Conservation (phyloP, 1,284 basidiomycete genomes). For the Irpex lacteus region DNA sequence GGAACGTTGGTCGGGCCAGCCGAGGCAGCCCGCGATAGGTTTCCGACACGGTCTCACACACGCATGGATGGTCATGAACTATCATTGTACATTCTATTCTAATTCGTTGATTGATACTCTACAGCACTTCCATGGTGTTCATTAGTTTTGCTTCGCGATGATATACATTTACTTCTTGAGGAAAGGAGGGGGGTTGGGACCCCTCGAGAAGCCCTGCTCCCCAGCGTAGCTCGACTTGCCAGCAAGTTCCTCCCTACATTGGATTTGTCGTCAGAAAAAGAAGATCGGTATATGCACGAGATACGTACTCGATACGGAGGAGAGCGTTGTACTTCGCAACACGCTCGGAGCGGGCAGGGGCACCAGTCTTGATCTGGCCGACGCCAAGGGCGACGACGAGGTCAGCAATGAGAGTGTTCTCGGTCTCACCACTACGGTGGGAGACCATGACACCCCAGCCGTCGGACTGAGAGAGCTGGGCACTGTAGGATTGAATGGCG, state of each 20-base stretch:
- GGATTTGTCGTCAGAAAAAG: constrained; percentile 3
- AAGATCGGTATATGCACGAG: constrained; percentile 1
- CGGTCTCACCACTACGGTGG: constrained; percentile 97
- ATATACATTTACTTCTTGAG: constrained; percentile 51
- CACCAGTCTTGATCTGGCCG: constrained; percentile 99
- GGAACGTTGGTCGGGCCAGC: too few relatives aligned
- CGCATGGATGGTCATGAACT: neutral
- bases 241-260: constrained; percentile 71
- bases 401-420: constrained; percentile 97
- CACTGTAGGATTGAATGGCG: constrained; percentile 44
- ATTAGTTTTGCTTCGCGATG: neutral
- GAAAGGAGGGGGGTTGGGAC: constrained; percentile 70
- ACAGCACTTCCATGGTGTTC: constrained; percentile 15
- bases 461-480: constrained; percentile 94
- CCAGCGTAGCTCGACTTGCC: constrained; percentile 73
- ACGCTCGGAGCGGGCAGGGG: constrained; percentile 91
- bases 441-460: constrained; percentile 99
- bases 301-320: constrained; percentile 83
- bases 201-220: constrained; percentile 77
- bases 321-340: constrained; percentile 92
- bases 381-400: constrained; percentile 91
- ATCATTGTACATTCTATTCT: constrained; percentile 3
- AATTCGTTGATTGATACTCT: constrained; percentile 7
- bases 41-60: neutral
- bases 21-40: too few relatives aligned